phyloP scores from a whole-genome alignment of 257 asterid genomes.

The Solanum tacnaense region DNA sequence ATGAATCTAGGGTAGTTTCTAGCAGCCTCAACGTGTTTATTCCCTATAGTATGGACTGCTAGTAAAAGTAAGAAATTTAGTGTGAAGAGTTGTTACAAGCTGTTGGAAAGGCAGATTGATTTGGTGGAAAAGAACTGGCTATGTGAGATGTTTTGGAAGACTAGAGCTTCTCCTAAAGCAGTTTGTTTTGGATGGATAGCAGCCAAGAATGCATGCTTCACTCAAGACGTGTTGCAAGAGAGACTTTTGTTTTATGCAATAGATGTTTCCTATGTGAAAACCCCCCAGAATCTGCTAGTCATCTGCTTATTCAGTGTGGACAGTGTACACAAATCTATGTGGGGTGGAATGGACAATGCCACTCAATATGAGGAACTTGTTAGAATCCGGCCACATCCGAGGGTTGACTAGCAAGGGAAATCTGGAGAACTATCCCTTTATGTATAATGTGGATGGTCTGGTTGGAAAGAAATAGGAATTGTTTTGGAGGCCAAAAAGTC shows the following conservation, averaged over 20 bases:
- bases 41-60: background rate
- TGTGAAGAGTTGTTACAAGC: background rate
- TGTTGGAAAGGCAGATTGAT: background rate
- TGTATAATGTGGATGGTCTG: background rate
- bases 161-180: background rate
- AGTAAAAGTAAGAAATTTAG: background rate
- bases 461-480: background rate
- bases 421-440: background rate
- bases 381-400: background rate
- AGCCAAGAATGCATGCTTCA: background rate
- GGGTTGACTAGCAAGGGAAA: background rate
- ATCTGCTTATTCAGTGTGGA: background rate
- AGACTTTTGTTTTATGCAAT: background rate
- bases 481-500: background rate
- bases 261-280: background rate
- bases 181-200: background rate
- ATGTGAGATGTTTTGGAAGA: background rate
- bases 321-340: background rate
- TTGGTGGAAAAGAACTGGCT: background rate
- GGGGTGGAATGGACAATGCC: background rate
- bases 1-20: background rate
- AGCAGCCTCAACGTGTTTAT: background rate
- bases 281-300: background rate
- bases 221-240: background rate
- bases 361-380: background rate